These are phyloP conservation scores for Rhododendron mucronatum DNA, from an alignment of 148 eudicot species.

Conservation along the genomic window DNA sequence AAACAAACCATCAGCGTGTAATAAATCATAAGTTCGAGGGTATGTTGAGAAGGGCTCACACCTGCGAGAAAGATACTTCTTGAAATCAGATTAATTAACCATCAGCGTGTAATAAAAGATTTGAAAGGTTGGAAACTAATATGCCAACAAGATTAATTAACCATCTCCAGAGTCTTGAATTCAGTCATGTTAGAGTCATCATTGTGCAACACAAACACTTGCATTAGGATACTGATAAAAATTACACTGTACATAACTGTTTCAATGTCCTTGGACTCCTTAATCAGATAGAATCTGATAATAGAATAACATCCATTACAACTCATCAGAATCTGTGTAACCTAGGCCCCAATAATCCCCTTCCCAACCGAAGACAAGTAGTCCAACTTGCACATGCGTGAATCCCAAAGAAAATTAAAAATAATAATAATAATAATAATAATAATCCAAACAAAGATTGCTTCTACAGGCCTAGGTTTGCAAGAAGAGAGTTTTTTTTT, in stretches of 20 bases:
- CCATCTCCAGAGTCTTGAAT: neutral
- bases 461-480: neutral
- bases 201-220: neutral
- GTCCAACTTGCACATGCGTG: neutral
- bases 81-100: neutral
- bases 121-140: neutral
- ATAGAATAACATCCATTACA: neutral
- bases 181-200: neutral
- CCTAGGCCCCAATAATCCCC: neutral
- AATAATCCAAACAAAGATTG: neutral
- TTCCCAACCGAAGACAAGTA: neutral
- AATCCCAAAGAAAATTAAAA: neutral
- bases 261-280: neutral
- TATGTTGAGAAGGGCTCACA: constrained; percentile 61
- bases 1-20: constrained; percentile 52
- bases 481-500: neutral
- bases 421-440: no score
- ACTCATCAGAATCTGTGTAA: neutral
- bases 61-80: constrained; percentile 25
- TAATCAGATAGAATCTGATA: neutral
- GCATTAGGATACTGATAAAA: neutral
- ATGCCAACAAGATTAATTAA: neutral
- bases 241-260: neutral
- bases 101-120: neutral
- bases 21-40: constrained; percentile 52